phyloP scores from a whole-genome alignment of 208 protist species.

The Leishmania gerbilli region DNA sequence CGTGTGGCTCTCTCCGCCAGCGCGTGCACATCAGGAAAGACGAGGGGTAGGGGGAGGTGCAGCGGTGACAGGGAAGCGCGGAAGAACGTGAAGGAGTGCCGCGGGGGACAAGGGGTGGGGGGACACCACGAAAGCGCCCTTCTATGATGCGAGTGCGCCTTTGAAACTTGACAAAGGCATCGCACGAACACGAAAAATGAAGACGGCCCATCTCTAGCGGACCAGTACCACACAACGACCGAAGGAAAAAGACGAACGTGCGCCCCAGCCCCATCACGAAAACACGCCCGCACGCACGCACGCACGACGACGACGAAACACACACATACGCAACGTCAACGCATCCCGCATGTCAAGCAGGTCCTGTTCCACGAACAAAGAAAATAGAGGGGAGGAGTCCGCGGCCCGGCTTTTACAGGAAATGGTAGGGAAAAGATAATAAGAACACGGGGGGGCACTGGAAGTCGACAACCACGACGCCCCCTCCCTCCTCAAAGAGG shows the following conservation, averaged over 20 bases:
- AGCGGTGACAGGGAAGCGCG: neutral
- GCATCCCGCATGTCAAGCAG: neutral
- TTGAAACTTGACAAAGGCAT: neutral
- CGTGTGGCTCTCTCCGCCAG: neutral
- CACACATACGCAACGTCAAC: neutral
- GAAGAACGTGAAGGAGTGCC: neutral
- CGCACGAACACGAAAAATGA: neutral
- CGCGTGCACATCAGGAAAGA: neutral
- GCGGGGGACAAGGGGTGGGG: no score
- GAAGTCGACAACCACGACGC: neutral
- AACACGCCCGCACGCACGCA: no score
- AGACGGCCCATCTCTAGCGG: neutral
- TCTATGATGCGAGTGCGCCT: neutral
- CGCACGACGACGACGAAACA: neutral
- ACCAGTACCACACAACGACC: no score
- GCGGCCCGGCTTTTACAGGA: neutral
- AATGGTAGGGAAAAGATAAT: neutral
- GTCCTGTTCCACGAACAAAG: neutral
- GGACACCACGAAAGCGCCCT: neutral
- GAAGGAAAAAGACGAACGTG: no score
- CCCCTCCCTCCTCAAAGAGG: neutral
- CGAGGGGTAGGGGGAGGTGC: no score
- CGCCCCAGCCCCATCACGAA: no score
- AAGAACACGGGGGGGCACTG: neutral
- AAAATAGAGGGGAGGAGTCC: neutral